A percentile compares a stretch with the other conserved stretches of the same genome.
phyloP scores from a whole-genome alignment of 495 filamentous ascomycete species.

The Copromyces sp. region DNA sequence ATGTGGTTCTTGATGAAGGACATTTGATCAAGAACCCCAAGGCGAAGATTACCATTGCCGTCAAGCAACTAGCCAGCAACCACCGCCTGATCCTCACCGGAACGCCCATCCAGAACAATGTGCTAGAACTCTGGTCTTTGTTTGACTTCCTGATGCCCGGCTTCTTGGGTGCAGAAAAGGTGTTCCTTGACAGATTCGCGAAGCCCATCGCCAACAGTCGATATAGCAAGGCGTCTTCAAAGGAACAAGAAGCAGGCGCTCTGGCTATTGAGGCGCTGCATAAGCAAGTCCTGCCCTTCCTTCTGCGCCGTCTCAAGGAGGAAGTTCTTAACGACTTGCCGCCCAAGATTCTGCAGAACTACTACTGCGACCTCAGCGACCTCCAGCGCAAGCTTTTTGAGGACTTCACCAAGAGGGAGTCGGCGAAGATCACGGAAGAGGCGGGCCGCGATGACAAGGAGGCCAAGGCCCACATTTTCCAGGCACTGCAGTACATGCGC shows the following conservation, averaged over 20 bases:
- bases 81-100: conserved; percentile 94
- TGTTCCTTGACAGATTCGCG: conserved; percentile 93
- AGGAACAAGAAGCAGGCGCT: conserved; percentile 95
- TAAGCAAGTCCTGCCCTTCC: conserved; percentile 95
- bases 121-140: conserved; percentile 91
- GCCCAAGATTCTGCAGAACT: conserved; percentile 97
- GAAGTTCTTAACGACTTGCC: conserved; percentile 94
- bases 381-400: conserved; percentile 92
- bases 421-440: conserved; percentile 68
- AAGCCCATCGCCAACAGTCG: conserved; percentile 94
- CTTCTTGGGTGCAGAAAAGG: conserved; percentile 96
- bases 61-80: conserved; percentile 79
- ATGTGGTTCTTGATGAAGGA: conserved; percentile 92
- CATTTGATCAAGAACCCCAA: conserved; percentile 98
- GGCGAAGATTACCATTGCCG: conserved; percentile 82
- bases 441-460: conserved; percentile 73
- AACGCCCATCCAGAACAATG: conserved; percentile 96
- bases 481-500: conserved; percentile 97
- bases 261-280: conserved; percentile 93
- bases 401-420: conserved; percentile 87
- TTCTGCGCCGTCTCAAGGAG: conserved; percentile 93
- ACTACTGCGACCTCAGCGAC: conserved; percentile 97
- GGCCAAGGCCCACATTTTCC: conserved; percentile 97
- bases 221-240: conserved; percentile 92
- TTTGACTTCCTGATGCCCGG: conserved; percentile 99